These are phyloP conservation scores for Aspergillus funiculosus DNA, from an alignment of 495 filamentous ascomycete species.

Conservation along the genomic window DNA sequence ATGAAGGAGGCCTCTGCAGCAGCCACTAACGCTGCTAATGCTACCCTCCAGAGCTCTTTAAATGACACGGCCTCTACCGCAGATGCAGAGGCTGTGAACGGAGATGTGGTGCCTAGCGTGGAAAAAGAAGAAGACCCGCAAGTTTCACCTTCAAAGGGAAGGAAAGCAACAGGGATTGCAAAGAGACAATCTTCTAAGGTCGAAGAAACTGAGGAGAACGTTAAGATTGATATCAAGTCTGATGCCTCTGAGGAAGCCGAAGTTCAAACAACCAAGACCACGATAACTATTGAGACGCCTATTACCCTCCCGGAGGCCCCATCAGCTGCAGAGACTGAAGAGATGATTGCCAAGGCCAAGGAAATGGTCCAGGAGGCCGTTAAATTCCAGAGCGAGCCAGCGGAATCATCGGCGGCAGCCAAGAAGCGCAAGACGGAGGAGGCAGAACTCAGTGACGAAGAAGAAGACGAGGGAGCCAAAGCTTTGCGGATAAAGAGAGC, in stretches of 20 bases:
- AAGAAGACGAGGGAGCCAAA: conserved; percentile 50
- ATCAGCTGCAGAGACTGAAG: conserved; percentile 63
- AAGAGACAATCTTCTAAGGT: conserved; percentile 32
- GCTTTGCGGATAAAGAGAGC: conserved; percentile 65
- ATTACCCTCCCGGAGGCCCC: conserved; percentile 61
- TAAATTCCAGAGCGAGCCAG: conserved; percentile 45
- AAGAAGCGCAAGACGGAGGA: conserved; percentile 83
- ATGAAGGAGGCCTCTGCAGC: conserved; percentile 46
- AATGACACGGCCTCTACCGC: conserved; percentile 39
- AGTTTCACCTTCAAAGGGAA: conserved; percentile 26
- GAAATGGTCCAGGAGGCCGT: conserved; percentile 82
- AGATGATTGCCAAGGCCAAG: conserved; percentile 80
- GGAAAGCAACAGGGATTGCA: conserved; percentile 26
- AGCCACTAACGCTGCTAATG: conserved; percentile 44
- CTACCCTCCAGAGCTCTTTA: conserved; percentile 44
- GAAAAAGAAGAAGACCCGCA: conserved; percentile 28
- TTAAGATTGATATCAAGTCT: conserved; percentile 51
- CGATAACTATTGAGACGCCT: conserved; percentile 74
- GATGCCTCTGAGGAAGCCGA: conserved; percentile 43
- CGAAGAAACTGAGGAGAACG: conserved; percentile 43
- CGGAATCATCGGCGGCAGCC: conserved; percentile 38
- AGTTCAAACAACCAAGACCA: conserved; percentile 63
- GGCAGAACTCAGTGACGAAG: conserved; percentile 43
- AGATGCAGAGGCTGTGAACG: conserved; percentile 25
- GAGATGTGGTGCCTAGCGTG: conserved; percentile 22